Evolutionary conservation across 306 rosid species (phyloP).

Genomic region (Chamaecrista fasciculata): DNA sequence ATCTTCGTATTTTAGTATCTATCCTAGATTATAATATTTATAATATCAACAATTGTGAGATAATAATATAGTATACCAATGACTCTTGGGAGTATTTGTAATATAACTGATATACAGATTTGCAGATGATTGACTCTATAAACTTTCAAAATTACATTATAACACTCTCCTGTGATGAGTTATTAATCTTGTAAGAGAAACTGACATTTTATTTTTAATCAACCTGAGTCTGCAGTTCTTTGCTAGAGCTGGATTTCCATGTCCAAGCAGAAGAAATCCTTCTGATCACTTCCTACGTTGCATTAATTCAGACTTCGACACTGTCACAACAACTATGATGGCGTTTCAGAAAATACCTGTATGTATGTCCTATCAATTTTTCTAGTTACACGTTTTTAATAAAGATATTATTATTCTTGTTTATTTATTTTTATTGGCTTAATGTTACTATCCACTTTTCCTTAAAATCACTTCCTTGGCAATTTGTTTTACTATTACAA

Average conservation of each 20-base stretch:
- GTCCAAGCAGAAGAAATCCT: slow-evolving; percentile 89
- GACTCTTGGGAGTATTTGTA: too few species aligned
- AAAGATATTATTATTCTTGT: not conserved
- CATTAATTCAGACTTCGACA: slow-evolving; percentile 84
- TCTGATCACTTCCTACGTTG: slow-evolving; percentile 94
- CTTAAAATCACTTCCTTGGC: not conserved
- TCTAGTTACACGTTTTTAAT: not conserved
- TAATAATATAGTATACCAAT: too few species aligned
- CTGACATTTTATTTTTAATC: not conserved
- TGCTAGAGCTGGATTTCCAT: slow-evolving; percentile 79
- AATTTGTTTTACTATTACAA: not conserved
- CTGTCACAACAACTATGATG: slow-evolving; percentile 43
- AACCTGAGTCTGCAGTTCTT: slow-evolving; percentile 61
- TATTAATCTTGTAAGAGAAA: not conserved
- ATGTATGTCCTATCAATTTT: slow-evolving; percentile 16
- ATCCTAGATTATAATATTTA: too few species aligned
- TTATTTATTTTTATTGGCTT: not conserved
- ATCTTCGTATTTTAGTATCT: too few species aligned
- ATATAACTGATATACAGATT: too few species aligned
- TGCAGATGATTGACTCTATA: too few species aligned
- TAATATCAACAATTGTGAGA: too few species aligned
- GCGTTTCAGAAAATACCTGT: slow-evolving; percentile 48
- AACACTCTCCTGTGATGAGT: not conserved
- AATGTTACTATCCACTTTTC: not conserved
- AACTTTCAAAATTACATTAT: not conserved